Percentiles rank a stretch among this genome's conserved stretches.
These are phyloP conservation scores for Polymyxa betae DNA, from an alignment of 208 protist species.

Conservation along the genomic window DNA sequence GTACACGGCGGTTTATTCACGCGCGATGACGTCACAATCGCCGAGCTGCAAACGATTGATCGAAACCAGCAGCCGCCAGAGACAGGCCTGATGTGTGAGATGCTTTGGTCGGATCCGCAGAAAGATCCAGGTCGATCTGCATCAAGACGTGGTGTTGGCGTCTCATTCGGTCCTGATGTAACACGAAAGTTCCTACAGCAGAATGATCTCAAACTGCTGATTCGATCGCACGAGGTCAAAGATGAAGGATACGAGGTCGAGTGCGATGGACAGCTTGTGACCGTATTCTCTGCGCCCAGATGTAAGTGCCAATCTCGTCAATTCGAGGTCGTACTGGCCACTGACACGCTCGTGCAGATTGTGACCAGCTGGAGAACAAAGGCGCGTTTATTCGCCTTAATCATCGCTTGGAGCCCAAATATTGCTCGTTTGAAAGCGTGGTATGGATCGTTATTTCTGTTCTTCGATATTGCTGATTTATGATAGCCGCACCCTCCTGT, in stretches of 20 bases:
- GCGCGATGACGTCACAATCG: conserved; percentile 90
- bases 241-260: conserved; percentile 89
- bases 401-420: conserved; percentile 64
- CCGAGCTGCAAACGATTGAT: conserved; percentile 91
- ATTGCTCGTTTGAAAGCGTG: conserved; percentile 69
- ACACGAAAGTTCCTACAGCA: conserved; percentile 41
- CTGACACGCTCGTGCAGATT: not conserved
- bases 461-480: not conserved
- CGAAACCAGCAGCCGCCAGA: conserved; percentile 90
- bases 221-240: conserved; percentile 59
- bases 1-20: conserved; percentile 94
- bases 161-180: conserved; percentile 58
- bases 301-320: conserved; percentile 69
- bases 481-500: conserved; percentile 44
- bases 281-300: conserved; percentile 97
- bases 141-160: conserved; percentile 48
- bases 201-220: conserved; percentile 59
- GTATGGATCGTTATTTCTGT: not conserved
- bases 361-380: conserved; percentile 76
- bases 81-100: conserved; percentile 85
- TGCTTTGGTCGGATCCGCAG: conserved; percentile 93
- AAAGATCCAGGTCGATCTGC: conserved; percentile 43
- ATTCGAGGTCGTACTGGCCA: not conserved
- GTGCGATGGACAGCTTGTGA: conserved; percentile 87
- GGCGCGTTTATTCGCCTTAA: conserved; percentile 76